A percentile compares a stretch with the other conserved stretches of the same genome.
These are phyloP conservation scores for Coelastrella sp. DNA, from an alignment of 139 green algal species.

Conservation along the genomic window DNA sequence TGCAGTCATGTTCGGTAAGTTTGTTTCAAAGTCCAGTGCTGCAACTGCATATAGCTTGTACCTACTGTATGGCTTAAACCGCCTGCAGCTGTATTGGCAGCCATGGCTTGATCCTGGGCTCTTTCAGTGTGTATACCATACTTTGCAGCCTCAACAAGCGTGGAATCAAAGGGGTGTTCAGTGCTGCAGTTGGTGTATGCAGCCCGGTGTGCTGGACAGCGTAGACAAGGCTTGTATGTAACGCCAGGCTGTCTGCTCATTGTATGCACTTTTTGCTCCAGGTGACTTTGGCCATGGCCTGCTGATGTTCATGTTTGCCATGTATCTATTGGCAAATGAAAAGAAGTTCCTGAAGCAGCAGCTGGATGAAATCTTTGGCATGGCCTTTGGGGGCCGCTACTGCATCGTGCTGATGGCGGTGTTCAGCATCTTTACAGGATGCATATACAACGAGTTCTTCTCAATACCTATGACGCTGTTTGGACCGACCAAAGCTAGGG, in stretches of 20 bases:
- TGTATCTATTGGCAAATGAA: constrained; percentile 89
- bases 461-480: constrained; percentile 94
- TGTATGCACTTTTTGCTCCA: no score
- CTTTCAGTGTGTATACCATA: no score
- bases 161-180: no score
- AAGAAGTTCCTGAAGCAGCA: constrained; percentile 76
- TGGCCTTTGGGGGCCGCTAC: constrained; percentile 96
- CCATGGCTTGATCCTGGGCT: no score
- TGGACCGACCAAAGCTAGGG: constrained; percentile 60
- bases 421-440: constrained; percentile 97
- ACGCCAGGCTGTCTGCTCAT: not conserved
- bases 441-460: constrained; percentile 99
- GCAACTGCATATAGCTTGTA: not conserved
- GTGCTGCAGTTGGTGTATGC: no score
- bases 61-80: no score
- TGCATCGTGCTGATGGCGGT: constrained; percentile 96
- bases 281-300: constrained; percentile 96
- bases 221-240: no score
- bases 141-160: no score
- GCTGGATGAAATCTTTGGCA: constrained; percentile 93
- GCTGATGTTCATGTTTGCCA: constrained; percentile 87
- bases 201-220: no score
- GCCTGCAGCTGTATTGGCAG: not conserved
- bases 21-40: no score
- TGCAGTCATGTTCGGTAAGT: constrained; percentile 95